Evolutionary conservation across 169 alveolate genomes (phyloP), one percentile per base, ranked within the genome.

Genomic region (Eimeria tenella): DNA sequence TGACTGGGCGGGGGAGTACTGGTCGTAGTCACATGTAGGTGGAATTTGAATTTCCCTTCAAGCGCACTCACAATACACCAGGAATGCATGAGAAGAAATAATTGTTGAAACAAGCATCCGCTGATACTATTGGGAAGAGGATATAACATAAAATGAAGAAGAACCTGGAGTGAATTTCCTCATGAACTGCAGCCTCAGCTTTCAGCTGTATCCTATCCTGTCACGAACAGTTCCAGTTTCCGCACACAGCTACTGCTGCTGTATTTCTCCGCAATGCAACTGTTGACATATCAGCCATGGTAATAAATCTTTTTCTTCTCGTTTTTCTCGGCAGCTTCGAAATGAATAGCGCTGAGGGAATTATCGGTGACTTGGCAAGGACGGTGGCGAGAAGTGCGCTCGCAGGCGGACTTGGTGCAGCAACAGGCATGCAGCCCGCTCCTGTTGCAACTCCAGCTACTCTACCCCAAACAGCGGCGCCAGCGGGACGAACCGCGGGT

Each of bases 351-450:
- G 49, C 68, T 19, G 86, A 42, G 62, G 86, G 86, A 0, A 42
- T 50, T 19, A 19, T 42, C 15, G 86, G 62, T 42, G 42, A 50
- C 31, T 52, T 52, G 60, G 62, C 86, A 10, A 17, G 49, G 65
- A 77, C 31, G 4, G 49, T 77, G 9, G 65, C 62, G 65, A n/a
- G 65, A 77, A 42, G 49, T 19, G 86, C 25, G 21, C 31, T 77
- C 10, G 86, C 86, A 77, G 65, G 86, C 5, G 68, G 86, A 7
- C 25, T 77, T 42, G 62, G 49, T 77, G 86, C 86, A 17, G 65
- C 65, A 7, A 19, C 86, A 77, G 25, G 10, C 21, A n/a, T 15
- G 15, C 86, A 77, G 52, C 63, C 65, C 23, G 25, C 23, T 19
- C n/a, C 86, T 42, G 68, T 31, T 4, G 65, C 60, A 50, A 23